phyloP scores from a whole-genome alignment of 1,284 basidiomycete genomes.

The Heliocybe sulcata region DNA sequence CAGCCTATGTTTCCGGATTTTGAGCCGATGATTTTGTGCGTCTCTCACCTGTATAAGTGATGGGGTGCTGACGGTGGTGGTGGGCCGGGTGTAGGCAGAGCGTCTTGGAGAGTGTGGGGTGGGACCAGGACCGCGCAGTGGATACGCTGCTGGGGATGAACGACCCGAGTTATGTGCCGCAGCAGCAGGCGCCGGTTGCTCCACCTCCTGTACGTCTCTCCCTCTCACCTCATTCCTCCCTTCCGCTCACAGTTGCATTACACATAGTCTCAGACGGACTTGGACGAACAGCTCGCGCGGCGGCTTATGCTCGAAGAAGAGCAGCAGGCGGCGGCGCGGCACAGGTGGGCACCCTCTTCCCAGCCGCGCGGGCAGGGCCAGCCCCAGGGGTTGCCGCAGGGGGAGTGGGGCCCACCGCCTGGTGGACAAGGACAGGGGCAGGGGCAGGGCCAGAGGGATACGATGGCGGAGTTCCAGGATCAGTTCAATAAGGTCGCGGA shows the following conservation, averaged over 20 bases:
- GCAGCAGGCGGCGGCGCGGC: slow-evolving; percentile 15
- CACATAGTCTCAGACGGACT: slow-evolving; percentile 44
- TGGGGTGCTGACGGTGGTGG: slow-evolving; percentile 1
- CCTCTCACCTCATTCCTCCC: background rate
- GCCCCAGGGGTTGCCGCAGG: background rate
- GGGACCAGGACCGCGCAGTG: slow-evolving; percentile 64
- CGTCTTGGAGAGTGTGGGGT: slow-evolving; percentile 58
- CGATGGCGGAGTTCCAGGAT: slow-evolving; percentile 63
- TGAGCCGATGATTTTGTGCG: slow-evolving; percentile 60
- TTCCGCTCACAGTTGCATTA: slow-evolving; percentile 1
- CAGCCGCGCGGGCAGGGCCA: background rate
- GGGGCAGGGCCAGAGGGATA: slow-evolving; percentile 31
- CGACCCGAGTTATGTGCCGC: slow-evolving; percentile 61
- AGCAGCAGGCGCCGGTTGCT: slow-evolving; percentile 11
- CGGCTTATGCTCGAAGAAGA: slow-evolving; percentile 64
- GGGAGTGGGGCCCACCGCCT: too few relatives aligned
- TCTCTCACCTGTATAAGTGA: slow-evolving; percentile 9
- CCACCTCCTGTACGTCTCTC: slow-evolving; percentile 16
- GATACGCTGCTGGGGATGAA: slow-evolving; percentile 73
- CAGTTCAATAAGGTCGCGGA: slow-evolving; percentile 70
- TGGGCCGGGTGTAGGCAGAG: slow-evolving; percentile 36
- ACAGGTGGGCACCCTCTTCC: background rate
- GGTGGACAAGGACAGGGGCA: too few relatives aligned
- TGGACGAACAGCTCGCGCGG: slow-evolving; percentile 72
- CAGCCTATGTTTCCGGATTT: slow-evolving; percentile 77